Percentiles rank a stretch among this genome's conserved stretches.
phyloP scores from a whole-genome alignment of 768 basidiomycete species.

The Scleroderma bovista region DNA sequence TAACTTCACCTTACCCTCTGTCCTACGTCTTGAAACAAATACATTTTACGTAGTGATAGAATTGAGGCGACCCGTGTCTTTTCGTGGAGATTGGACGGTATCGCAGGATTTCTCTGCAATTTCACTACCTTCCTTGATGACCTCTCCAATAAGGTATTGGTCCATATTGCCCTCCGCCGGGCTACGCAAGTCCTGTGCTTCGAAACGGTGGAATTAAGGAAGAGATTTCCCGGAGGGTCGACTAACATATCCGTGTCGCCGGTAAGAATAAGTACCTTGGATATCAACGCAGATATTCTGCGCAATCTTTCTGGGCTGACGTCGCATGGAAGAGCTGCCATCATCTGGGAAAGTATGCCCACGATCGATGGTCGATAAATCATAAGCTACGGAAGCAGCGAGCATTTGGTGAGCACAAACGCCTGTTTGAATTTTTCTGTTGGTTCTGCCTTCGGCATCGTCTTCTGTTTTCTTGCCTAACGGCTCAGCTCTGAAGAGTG shows the following conservation, averaged over 20 bases:
- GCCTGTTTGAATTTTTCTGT: slow-evolving; percentile 52
- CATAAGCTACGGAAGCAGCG: background rate
- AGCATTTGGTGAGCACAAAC: slow-evolving; percentile 28
- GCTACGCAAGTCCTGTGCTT: slow-evolving; percentile 63
- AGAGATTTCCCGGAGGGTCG: slow-evolving; percentile 41
- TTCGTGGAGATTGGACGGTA: background rate
- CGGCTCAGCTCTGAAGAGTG: slow-evolving; percentile 62
- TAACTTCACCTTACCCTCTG: too few relatives aligned
- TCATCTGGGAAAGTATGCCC: slow-evolving; percentile 70
- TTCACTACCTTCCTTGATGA: slow-evolving; percentile 45
- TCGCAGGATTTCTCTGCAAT: background rate
- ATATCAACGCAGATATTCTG: slow-evolving; percentile 47
- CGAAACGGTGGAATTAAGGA: slow-evolving; percentile 53
- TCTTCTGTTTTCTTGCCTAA: slow-evolving; percentile 46
- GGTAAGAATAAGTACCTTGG: slow-evolving; percentile 63
- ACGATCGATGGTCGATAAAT: slow-evolving; percentile 40
- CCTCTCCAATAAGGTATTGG: slow-evolving; percentile 55
- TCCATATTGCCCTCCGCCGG: slow-evolving; percentile 41
- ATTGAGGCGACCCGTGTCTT: background rate
- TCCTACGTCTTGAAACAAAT: too few relatives aligned
- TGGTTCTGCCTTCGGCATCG: slow-evolving; percentile 56
- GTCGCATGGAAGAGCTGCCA: slow-evolving; percentile 58
- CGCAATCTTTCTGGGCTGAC: slow-evolving; percentile 45
- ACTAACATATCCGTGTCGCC: slow-evolving; percentile 65
- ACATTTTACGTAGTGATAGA: background rate